Evolutionary conservation across 495 filamentous ascomycete genomes (phyloP).

Genomic region (Aspergillus coremiiformis): DNA sequence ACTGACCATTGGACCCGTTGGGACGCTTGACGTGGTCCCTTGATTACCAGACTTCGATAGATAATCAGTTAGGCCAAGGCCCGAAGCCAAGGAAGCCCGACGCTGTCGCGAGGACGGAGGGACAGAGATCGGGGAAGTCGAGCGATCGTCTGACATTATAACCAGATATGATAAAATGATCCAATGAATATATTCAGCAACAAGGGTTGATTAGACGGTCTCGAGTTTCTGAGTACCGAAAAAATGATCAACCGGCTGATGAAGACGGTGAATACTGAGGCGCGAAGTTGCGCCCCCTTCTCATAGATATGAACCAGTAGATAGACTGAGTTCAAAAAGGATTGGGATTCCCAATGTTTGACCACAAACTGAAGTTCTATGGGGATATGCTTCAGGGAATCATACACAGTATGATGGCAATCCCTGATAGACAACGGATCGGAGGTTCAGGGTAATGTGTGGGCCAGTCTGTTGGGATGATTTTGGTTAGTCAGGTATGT

Average conservation of each 20-base stretch:
- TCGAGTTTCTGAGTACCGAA: too few species aligned
- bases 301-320: not conserved
- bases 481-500: not conserved
- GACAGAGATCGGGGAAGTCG: constrained; percentile 42
- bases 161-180: not conserved
- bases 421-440: not conserved
- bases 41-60: constrained; percentile 33
- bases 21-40: constrained; percentile 27
- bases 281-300: not conserved
- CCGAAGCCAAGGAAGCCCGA: constrained; percentile 43
- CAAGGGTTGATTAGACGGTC: too few species aligned
- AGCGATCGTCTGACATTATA: constrained; percentile 45
- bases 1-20: constrained; percentile 58
- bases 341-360: not conserved
- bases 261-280: not conserved
- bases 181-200: too few species aligned
- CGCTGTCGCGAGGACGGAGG: constrained; percentile 35
- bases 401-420: not conserved
- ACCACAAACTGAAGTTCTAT: not conserved
- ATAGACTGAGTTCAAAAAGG: not conserved
- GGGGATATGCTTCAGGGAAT: not conserved
- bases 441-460: not conserved
- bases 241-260: too few species aligned
- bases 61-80: constrained; percentile 40
- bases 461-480: not conserved